These are phyloP conservation scores for Solanum chilense DNA, from an alignment of 257 asterid genomes.

Conservation along the genomic window DNA sequence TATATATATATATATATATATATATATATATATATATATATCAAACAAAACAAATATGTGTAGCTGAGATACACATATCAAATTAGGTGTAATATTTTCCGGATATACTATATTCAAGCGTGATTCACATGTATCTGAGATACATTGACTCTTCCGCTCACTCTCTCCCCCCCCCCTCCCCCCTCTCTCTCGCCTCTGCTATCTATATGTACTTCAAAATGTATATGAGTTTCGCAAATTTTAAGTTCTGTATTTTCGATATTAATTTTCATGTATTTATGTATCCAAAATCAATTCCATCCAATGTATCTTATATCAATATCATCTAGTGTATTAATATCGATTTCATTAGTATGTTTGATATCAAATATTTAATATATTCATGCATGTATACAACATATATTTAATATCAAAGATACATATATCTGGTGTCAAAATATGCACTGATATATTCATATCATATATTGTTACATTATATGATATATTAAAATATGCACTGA, in stretches of 20 bases:
- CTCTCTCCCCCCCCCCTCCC: background rate
- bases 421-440: background rate
- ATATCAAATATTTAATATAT: no score
- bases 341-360: background rate
- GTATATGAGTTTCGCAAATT: background rate
- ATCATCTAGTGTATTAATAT: no score
- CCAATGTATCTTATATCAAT: no score
- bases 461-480: background rate
- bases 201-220: background rate
- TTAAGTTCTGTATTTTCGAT: no score
- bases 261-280: no score
- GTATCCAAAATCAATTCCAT: background rate
- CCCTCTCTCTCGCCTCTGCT: background rate
- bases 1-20: no score
- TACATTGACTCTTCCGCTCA: background rate
- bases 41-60: background rate
- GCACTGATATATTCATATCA: no score
- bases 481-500: background rate
- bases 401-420: no score
- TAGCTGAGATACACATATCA: no score
- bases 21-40: no score
- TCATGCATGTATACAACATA: background rate
- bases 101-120: background rate
- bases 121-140: background rate
- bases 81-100: background rate